These are phyloP conservation scores for Aspergillus pseudonomiae DNA, from an alignment of 2,329 filamentous ascomycete genomes.

Conservation along the genomic window DNA sequence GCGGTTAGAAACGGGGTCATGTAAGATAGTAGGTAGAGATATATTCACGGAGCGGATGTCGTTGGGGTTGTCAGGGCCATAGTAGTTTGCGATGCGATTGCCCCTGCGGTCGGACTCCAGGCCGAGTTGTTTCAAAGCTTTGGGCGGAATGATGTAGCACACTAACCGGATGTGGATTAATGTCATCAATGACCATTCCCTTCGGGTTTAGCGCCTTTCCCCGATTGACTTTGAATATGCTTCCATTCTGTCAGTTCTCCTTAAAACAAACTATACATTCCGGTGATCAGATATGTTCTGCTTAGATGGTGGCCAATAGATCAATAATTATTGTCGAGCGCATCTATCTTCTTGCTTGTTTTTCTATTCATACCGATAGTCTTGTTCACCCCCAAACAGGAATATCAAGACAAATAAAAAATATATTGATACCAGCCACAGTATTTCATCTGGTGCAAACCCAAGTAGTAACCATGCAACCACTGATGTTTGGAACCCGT, in stretches of 20 bases:
- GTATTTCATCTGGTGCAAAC: too few relatives aligned
- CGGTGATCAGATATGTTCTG: too few relatives aligned
- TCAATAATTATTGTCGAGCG: background rate
- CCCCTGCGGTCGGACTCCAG: slow-evolving; percentile 18
- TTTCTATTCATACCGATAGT: background rate
- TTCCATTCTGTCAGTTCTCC: background rate
- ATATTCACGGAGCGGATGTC: slow-evolving; percentile 3
- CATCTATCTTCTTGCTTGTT: background rate
- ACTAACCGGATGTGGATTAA: slow-evolving; percentile 15
- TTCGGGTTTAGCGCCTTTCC: slow-evolving; percentile 4
- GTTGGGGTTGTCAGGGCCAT: slow-evolving; percentile 16
- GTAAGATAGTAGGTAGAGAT: background rate
- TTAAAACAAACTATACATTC: too few relatives aligned
- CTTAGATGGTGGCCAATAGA: background rate
- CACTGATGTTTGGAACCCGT: too few relatives aligned
- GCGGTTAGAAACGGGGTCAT: slow-evolving; percentile 8
- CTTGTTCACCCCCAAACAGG: background rate
- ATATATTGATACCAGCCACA: too few relatives aligned
- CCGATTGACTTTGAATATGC: background rate
- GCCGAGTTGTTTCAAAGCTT: slow-evolving; percentile 11
- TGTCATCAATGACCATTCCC: background rate
- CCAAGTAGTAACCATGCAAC: too few relatives aligned
- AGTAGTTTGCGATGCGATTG: slow-evolving; percentile 14
- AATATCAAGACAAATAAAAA: too few relatives aligned
- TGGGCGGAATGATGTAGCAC: slow-evolving; percentile 20